phyloP scores from a whole-genome alignment of 2,329 filamentous ascomycete genomes.

The Pseudocercospora vitis region DNA sequence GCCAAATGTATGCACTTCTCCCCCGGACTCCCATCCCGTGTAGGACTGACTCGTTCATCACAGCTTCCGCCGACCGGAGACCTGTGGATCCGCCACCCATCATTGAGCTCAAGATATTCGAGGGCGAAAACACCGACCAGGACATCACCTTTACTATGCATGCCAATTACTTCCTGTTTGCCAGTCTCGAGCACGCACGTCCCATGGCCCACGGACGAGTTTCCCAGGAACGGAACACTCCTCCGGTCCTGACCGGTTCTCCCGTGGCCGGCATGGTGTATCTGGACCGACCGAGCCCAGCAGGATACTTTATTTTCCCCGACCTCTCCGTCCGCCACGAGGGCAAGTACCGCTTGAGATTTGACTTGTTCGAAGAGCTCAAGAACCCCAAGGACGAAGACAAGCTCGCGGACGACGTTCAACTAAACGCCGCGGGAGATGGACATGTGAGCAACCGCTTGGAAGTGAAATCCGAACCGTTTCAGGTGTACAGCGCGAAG shows the following conservation, averaged over 20 bases:
- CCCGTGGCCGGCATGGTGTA: slow-evolving; percentile 96
- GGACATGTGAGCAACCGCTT: slow-evolving; percentile 78
- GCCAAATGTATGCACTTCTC: slow-evolving; percentile 76
- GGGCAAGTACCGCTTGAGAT: slow-evolving; percentile 85
- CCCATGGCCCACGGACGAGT: slow-evolving; percentile 79
- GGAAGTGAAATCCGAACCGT: slow-evolving; percentile 83
- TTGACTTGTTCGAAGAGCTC: slow-evolving; percentile 90
- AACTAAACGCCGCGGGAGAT: slow-evolving; percentile 45
- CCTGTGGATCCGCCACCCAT: slow-evolving; percentile 94
- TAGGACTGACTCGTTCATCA: slow-evolving; percentile 15
- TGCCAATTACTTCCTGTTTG: slow-evolving; percentile 96
- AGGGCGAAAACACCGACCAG: slow-evolving; percentile 56
- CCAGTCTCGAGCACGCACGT: slow-evolving; percentile 83
- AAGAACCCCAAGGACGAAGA: slow-evolving; percentile 82
- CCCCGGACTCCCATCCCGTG: background rate
- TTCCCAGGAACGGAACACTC: slow-evolving; percentile 64
- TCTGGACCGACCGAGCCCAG: slow-evolving; percentile 75
- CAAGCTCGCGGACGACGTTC: slow-evolving; percentile 42
- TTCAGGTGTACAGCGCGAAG: slow-evolving; percentile 93
- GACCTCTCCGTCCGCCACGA: slow-evolving; percentile 95
- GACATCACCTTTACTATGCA: slow-evolving; percentile 85
- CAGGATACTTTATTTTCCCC: slow-evolving; percentile 96
- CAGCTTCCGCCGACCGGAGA: slow-evolving; percentile 81
- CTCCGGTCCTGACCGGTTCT: slow-evolving; percentile 87
- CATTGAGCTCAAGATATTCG: slow-evolving; percentile 82